Base-by-base conservation (phyloP, 2,329 filamentous ascomycete genomes). In the Fusarium pseudograminearum region DNA sequence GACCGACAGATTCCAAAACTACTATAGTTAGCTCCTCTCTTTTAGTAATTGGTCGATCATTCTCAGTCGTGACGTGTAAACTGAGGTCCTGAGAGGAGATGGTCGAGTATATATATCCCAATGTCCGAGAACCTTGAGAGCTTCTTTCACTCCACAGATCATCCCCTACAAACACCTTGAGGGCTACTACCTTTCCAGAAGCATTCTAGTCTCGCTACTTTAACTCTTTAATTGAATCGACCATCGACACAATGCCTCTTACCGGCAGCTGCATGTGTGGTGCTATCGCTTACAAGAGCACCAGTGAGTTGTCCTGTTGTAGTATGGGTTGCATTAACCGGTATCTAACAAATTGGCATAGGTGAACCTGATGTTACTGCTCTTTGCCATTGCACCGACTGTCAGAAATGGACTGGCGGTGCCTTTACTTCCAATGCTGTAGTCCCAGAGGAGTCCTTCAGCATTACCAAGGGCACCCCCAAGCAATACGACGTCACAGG, bases 401-500 rank as follows among this genome's bases (percentile, higher is more conserved):
- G 85, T 73, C 85, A 87, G 67, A 87, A 88, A 78, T 85, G 83
- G 83, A 82, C 84, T 11, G 85, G 86, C 40, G 79, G 83, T n/a
- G 81, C 85, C 16, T 88, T 82, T 73, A 87, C 86, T 33, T 83
- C 85, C 72, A 88, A 88, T 73, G 80, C 81, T 12, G 79, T 87
- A 4, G 81, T 88, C 4, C 79, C 84, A 6, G 80, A 83, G 18
- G 73, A 74, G 11, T 75, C 76, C 28, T 86, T 88, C 76, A 79
- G 80, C 33, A 78, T 87, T 26, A 85, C 81, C 50, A 83, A 85
- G 71, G 85, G 83, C 82, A 71, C 76, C 7, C 83, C 84, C 16
- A 85, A 82, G 65, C 71, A 79, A 31, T 87, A 81, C 72, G 84
- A 87, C 64, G 75, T 77, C 18, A 78, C 72, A 1, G 86, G 85